Conservation (phyloP, 352 stramenopile genomes). For the Phytophthora uliginosa region DNA sequence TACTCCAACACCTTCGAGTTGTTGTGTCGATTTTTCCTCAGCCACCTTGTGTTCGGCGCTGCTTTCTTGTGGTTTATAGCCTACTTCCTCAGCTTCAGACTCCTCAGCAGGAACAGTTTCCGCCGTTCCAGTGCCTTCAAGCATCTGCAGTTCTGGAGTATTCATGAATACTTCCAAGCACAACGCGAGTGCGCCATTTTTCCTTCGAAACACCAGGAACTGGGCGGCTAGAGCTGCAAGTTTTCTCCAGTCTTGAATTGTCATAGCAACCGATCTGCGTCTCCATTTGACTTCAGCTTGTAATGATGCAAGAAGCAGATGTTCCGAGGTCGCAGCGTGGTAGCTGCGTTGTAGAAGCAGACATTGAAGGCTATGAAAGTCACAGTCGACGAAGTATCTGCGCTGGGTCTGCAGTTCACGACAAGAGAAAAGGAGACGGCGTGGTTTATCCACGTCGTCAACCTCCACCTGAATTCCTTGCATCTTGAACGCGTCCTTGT, state of each 20-base stretch:
- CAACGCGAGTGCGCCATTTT: conserved; percentile 41
- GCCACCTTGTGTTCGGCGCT: neutral
- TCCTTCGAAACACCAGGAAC: conserved; percentile 45
- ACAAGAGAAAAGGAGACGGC: conserved; percentile 63
- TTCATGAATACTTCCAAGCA: conserved; percentile 16
- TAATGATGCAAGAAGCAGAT: neutral
- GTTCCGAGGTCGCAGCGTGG: neutral
- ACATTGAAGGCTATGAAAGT: conserved; percentile 42
- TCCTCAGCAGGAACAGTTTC: neutral
- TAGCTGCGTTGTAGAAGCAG: conserved; percentile 14
- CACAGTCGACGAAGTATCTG: conserved; percentile 59
- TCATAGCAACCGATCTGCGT: neutral
- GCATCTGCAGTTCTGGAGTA: neutral
- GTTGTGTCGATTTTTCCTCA: neutral
- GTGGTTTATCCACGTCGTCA: conserved; percentile 48
- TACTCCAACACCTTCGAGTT: neutral
- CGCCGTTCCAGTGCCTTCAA: neutral
- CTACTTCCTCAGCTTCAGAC: neutral
- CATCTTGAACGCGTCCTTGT: conserved; percentile 28
- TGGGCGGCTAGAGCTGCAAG: conserved; percentile 27
- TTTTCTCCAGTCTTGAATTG: conserved; percentile 40
- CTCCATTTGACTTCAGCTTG: conserved; percentile 15
- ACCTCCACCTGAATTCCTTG: conserved; percentile 55
- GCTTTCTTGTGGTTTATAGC: neutral
- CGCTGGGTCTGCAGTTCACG: conserved; percentile 57